phyloP scores from a whole-genome alignment of 2,329 filamentous ascomycete species.

The Neodidymelliopsis sp. region DNA sequence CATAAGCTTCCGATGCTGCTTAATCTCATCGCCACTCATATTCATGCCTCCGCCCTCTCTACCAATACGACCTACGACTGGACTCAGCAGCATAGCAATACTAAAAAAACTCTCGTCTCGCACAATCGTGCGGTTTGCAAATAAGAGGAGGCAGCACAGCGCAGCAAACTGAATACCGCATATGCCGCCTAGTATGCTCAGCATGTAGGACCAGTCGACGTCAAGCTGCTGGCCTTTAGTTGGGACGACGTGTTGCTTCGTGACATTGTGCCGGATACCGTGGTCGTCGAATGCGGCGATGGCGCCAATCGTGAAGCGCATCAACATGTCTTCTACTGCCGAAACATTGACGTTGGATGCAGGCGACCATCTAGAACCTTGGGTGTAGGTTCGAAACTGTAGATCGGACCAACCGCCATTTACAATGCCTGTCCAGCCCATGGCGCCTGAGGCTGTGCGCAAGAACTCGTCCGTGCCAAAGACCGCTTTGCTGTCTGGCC shows the following conservation, averaged over 20 bases:
- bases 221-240: conserved; percentile 33
- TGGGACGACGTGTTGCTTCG: conserved; percentile 25
- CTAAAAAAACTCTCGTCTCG: conserved; percentile 38
- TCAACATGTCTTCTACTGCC: conserved; percentile 29
- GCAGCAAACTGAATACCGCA: conserved; percentile 32
- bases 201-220: conserved; percentile 37
- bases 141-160: conserved; percentile 29
- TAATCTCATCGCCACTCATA: conserved; percentile 39
- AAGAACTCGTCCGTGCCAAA: conserved; percentile 41
- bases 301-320: conserved; percentile 35
- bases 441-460: conserved; percentile 39
- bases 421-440: conserved; percentile 41
- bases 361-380: conserved; percentile 34
- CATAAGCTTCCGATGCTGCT: conserved; percentile 31
- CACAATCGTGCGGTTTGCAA: conserved; percentile 39
- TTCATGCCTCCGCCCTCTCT: conserved; percentile 32
- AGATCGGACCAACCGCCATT: conserved; percentile 19
- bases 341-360: conserved; percentile 11
- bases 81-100: conserved; percentile 37
- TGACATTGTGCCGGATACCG: conserved; percentile 28
- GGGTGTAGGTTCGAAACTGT: conserved; percentile 30
- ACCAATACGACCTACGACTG: conserved; percentile 34
- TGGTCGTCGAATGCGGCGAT: conserved; percentile 42
- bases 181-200: conserved; percentile 33
- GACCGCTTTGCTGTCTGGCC: conserved; percentile 27